phyloP scores from a whole-genome alignment of 1,139 yeast genomes.

The Debaryomyces robertsiae region DNA sequence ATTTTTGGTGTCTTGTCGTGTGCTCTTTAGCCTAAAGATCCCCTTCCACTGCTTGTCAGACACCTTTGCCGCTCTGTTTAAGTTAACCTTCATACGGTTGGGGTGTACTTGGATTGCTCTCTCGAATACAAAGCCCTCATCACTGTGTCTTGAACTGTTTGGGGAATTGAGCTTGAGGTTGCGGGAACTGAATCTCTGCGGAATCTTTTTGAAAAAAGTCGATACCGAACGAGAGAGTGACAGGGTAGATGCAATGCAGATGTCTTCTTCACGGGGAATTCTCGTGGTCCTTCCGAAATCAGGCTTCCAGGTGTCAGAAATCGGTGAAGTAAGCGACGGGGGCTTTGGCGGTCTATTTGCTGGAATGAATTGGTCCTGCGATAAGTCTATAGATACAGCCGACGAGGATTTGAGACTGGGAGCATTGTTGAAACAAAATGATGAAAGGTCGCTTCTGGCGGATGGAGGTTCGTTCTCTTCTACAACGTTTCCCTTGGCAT shows the following conservation, averaged over 20 bases:
- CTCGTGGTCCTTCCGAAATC: background rate
- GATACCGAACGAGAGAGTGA: constrained; percentile 3
- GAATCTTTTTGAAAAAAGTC: constrained; percentile 1
- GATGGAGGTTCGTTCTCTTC: background rate
- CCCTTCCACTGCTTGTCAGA: constrained; percentile 3
- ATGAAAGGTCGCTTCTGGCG: constrained; percentile 7
- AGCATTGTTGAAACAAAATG: background rate
- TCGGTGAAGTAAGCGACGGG: constrained; percentile 9
- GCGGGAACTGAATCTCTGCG: background rate
- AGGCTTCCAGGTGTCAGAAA: constrained; percentile 6
- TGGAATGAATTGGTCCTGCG: constrained; percentile 8
- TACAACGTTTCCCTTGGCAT: constrained; percentile 4
- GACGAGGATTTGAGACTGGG: background rate
- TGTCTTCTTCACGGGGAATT: background rate
- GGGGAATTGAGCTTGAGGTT: background rate
- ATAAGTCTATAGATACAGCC: constrained; percentile 1
- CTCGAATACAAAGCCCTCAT: background rate
- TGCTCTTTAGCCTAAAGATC: too few species aligned
- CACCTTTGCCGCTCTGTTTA: background rate
- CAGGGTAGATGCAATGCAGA: background rate
- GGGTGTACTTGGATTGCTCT: background rate
- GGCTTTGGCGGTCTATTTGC: constrained; percentile 10
- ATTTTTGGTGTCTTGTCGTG: too few species aligned
- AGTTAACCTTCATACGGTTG: background rate
- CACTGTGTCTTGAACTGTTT: background rate